Evolutionary conservation across 352 stramenopile species (phyloP).

Genomic region (Globisporangium uncinulatum): DNA sequence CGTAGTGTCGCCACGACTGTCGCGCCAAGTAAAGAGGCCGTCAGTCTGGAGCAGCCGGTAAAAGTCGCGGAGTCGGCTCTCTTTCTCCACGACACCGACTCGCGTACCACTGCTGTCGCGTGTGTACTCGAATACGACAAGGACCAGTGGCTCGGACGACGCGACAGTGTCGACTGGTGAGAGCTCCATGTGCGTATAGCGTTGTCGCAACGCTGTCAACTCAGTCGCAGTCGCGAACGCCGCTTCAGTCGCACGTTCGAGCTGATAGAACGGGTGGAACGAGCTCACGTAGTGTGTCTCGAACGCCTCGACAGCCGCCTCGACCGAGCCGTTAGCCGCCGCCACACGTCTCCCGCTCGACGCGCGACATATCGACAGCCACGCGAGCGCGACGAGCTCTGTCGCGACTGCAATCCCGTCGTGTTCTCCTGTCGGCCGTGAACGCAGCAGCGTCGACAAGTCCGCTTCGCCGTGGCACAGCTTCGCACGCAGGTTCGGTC

Average conservation of each 20-base stretch:
- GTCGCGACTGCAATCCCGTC: slow-evolving; percentile 18
- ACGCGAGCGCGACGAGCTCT: slow-evolving; percentile 29
- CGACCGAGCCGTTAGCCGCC: too few relatives aligned
- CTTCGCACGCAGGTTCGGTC: slow-evolving; percentile 64
- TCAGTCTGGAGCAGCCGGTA: neutral
- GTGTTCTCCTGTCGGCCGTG: neutral
- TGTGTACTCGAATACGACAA: slow-evolving; percentile 17
- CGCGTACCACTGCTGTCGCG: neutral
- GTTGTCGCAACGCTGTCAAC: slow-evolving; percentile 21
- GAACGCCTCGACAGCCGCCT: slow-evolving; percentile 10
- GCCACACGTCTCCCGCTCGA: neutral
- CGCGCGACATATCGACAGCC: slow-evolving; percentile 19
- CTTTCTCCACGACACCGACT: neutral
- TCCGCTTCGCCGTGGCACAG: slow-evolving; percentile 62
- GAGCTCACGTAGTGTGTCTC: slow-evolving; percentile 22
- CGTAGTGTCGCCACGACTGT: too few relatives aligned
- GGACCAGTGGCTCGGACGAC: slow-evolving; percentile 8
- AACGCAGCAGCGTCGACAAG: slow-evolving; percentile 24
- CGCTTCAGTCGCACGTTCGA: slow-evolving; percentile 20
- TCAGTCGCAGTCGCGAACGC: slow-evolving; percentile 7
- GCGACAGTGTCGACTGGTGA: slow-evolving; percentile 4
- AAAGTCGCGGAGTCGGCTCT: neutral
- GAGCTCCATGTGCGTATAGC: slow-evolving; percentile 19
- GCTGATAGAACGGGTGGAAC: slow-evolving; percentile 56
- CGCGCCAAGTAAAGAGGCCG: neutral